A percentile compares a stretch with the other conserved stretches of the same genome.
These are phyloP conservation scores for Zygosaccharomyces sapae DNA, from an alignment of 1,139 yeast species.

Conservation along the genomic window DNA sequence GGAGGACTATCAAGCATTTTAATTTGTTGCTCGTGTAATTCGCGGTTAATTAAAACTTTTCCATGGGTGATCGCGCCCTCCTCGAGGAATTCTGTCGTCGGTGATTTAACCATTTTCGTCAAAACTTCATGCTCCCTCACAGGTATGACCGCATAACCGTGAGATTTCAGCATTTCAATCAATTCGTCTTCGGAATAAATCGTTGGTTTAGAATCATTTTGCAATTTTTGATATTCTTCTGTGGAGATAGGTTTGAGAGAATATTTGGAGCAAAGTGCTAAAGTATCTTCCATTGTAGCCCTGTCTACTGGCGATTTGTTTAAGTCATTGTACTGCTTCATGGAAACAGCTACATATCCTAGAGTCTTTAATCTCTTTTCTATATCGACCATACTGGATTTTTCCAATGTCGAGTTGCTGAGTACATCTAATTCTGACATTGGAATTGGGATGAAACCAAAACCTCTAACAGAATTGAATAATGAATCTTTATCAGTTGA, in stretches of 20 bases:
- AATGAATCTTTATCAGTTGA: slow-evolving; percentile 26
- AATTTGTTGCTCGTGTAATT: slow-evolving; percentile 10
- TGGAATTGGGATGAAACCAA: slow-evolving; percentile 25
- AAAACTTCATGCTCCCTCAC: slow-evolving; percentile 6
- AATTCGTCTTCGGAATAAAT: slow-evolving; percentile 15
- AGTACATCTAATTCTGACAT: slow-evolving; percentile 12
- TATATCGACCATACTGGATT: slow-evolving; percentile 16
- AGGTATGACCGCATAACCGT: slow-evolving; percentile 14
- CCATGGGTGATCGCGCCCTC: slow-evolving; percentile 31
- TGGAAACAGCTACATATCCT: slow-evolving; percentile 35
- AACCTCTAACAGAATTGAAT: slow-evolving; percentile 19
- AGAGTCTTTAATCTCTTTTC: slow-evolving; percentile 24
- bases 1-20: slow-evolving; percentile 27
- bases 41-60: slow-evolving; percentile 4
- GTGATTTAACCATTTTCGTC: slow-evolving; percentile 5
- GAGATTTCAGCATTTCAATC: slow-evolving; percentile 9
- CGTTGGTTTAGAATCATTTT: slow-evolving; percentile 19
- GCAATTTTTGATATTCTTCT: slow-evolving; percentile 28
- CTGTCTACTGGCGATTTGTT: slow-evolving; percentile 4
- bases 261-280: slow-evolving; percentile 14
- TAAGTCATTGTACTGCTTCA: slow-evolving; percentile 14
- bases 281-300: slow-evolving; percentile 9
- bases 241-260: slow-evolving; percentile 13
- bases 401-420: slow-evolving; percentile 10
- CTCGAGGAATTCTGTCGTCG: slow-evolving; percentile 9